phyloP scores from a whole-genome alignment of 2,329 filamentous ascomycete species.

The Chalara sp. region DNA sequence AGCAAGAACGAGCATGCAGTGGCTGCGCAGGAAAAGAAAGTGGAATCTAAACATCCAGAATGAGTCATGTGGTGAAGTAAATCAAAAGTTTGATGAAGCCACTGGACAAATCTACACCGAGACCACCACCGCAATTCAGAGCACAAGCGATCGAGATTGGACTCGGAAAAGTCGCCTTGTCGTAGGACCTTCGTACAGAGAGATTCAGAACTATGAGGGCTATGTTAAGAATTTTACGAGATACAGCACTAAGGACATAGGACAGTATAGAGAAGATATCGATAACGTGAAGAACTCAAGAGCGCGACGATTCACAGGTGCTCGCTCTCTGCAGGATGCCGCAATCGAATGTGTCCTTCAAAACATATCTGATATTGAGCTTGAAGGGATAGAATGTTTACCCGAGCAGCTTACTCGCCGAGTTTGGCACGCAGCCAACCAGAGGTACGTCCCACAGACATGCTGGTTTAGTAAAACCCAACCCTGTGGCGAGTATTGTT shows the following conservation, averaged over 20 bases:
- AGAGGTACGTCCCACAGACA: conserved; percentile 12
- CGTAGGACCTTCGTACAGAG: conserved; percentile 5
- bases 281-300: conserved; percentile 6
- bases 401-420: conserved; percentile 12
- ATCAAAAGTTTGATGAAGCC: conserved; percentile 18
- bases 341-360: conserved; percentile 17
- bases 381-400: conserved; percentile 14
- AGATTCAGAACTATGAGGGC: conserved; percentile 2
- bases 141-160: conserved; percentile 16
- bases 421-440: conserved; percentile 17
- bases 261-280: conserved; percentile 3
- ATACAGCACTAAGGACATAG: conserved; percentile 1
- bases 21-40: neutral
- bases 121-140: conserved; percentile 12
- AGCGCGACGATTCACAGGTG: conserved; percentile 8
- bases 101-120: conserved; percentile 24
- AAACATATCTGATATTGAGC: conserved; percentile 15
- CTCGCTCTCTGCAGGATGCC: conserved; percentile 16
- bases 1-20: neutral
- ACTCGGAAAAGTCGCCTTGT: conserved; percentile 6
- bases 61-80: neutral
- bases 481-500: neutral
- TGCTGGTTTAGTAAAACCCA: no score
- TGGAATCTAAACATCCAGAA: neutral
- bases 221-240: neutral